Evolutionary conservation across 2,329 filamentous ascomycete species (phyloP).

Genomic region (Mariannaea sp.): DNA sequence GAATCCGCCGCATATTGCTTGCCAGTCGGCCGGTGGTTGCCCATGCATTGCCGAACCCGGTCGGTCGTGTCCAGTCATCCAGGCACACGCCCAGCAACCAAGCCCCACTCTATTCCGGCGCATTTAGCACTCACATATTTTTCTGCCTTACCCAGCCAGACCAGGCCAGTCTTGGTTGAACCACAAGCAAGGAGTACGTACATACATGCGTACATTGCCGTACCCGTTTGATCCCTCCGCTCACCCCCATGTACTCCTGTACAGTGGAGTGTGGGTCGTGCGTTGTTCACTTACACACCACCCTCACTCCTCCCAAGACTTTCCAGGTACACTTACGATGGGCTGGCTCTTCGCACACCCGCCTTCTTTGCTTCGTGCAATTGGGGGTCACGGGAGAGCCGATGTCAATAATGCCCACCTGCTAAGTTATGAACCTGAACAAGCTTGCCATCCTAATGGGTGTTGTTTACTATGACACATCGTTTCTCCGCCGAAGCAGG

Average conservation of each 20-base stretch:
- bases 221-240: neutral
- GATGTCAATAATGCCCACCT: constrained; percentile 27
- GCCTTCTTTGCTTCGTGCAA: neutral
- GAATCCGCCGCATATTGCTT: neutral
- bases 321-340: constrained; percentile 34
- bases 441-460: constrained; percentile 38
- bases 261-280: too few species aligned
- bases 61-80: constrained; percentile 12
- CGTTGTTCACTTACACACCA: neutral
- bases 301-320: too few species aligned
- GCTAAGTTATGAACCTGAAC: constrained; percentile 36
- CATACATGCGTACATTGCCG: neutral
- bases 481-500: constrained; percentile 28
- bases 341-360: constrained; percentile 16
- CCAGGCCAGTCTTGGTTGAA: constrained; percentile 15
- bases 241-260: constrained; percentile 3
- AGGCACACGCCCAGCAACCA: constrained; percentile 14
- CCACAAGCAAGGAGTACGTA: too few species aligned
- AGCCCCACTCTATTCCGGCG: constrained; percentile 6
- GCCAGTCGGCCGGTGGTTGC: constrained; percentile 6
- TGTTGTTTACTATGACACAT: constrained; percentile 38
- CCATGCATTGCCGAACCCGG: neutral
- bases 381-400: constrained; percentile 33
- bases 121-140: neutral
- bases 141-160: neutral